Evolutionary conservation across 1,284 basidiomycete genomes (phyloP).

Genomic region (Ustilago vetiveriae): DNA sequence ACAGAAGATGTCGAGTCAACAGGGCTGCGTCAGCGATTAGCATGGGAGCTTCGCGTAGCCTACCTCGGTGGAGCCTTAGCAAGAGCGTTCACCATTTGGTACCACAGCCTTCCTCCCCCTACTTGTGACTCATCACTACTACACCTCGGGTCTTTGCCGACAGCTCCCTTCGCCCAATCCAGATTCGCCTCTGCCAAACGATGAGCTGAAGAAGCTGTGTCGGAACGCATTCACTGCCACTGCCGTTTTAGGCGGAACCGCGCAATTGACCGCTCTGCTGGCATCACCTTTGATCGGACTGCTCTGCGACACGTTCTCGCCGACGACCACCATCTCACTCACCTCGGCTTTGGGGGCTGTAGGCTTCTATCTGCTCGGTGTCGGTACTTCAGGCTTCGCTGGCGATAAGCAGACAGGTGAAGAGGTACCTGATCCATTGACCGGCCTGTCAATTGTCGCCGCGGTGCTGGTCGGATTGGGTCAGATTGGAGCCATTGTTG

Average conservation of each 20-base stretch:
- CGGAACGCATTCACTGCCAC: conserved; percentile 49
- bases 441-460: conserved; percentile 29
- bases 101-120: conserved; percentile 57
- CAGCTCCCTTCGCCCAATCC: conserved; percentile 43
- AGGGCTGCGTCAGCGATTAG: conserved; percentile 6
- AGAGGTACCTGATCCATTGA: conserved; percentile 39
- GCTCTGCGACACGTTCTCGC: conserved; percentile 42
- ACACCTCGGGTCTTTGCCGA: conserved; percentile 45
- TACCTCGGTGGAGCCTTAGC: conserved; percentile 54
- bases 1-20: conserved; percentile 1
- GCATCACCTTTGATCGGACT: conserved; percentile 43
- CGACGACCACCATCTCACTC: conserved; percentile 28
- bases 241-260: conserved; percentile 46
- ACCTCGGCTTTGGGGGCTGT: conserved; percentile 37
- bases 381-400: conserved; percentile 25
- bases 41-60: conserved; percentile 42
- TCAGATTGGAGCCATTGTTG: conserved; percentile 53
- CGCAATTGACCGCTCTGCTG: conserved; percentile 47
- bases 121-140: conserved; percentile 53
- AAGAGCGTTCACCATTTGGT: conserved; percentile 51
- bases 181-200: conserved; percentile 31
- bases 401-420: conserved; percentile 27
- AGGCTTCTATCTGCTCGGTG: conserved; percentile 39
- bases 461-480: conserved; percentile 44
- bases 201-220: conserved; percentile 52